Conservation (phyloP, 2,329 filamentous ascomycete genomes). For the Teratosphaeria zuluensis region DNA sequence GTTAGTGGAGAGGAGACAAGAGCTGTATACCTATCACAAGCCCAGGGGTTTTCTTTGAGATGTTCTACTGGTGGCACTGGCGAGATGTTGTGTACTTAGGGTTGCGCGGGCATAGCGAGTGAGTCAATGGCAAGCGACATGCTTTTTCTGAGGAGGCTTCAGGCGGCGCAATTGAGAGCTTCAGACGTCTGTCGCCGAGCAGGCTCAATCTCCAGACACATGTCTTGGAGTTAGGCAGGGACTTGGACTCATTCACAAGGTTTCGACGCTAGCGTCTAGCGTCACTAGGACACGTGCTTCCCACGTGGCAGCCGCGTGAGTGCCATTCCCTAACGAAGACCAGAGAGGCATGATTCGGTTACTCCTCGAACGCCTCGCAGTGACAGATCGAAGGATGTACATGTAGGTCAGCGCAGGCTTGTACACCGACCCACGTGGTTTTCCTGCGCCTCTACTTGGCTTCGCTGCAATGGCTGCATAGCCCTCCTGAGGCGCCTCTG, state of each 20-base stretch:
- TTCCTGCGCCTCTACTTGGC: background rate
- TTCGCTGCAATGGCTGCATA: background rate
- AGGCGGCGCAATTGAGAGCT: background rate
- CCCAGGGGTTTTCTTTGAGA: background rate
- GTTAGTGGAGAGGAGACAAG: background rate
- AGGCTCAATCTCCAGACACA: background rate
- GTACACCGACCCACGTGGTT: too few relatives aligned
- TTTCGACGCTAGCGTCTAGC: background rate
- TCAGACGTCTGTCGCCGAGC: background rate
- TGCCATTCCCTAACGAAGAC: background rate
- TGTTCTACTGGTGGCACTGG: conserved; percentile 2
- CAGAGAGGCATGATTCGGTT: too few relatives aligned
- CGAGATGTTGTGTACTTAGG: conserved; percentile 5
- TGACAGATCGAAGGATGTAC: too few relatives aligned
- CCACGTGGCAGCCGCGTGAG: background rate
- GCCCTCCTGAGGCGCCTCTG: too few relatives aligned
- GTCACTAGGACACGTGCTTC: background rate
- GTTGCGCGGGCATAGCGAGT: conserved; percentile 4
- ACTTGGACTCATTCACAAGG: background rate
- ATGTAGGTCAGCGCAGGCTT: too few relatives aligned
- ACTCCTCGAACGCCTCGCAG: too few relatives aligned
- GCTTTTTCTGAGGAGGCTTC: background rate
- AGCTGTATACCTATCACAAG: conserved; percentile 4
- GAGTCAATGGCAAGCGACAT: conserved; percentile 1
- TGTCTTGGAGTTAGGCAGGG: background rate